These are phyloP conservation scores for Alternaria brassicicola DNA, from an alignment of 2,329 filamentous ascomycete genomes.

Conservation along the genomic window DNA sequence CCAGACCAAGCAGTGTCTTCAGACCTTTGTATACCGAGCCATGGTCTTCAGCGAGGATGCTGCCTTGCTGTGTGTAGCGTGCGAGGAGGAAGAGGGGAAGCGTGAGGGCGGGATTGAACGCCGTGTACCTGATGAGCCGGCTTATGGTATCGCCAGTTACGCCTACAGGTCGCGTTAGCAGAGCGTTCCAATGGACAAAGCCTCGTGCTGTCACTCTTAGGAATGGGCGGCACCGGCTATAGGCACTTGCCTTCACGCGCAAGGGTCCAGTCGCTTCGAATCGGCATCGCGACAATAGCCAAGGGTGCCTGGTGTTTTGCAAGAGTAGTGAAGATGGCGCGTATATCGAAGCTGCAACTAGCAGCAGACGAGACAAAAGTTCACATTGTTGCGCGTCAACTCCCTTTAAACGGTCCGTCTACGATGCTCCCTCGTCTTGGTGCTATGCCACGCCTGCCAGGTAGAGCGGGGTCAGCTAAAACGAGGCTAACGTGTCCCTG, in stretches of 20 bases:
- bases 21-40: conserved; percentile 62
- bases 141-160: conserved; percentile 62
- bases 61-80: conserved; percentile 67
- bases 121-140: conserved; percentile 63
- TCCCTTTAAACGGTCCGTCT: conserved; percentile 5
- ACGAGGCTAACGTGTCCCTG: conserved; percentile 2
- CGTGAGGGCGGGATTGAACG: conserved; percentile 68
- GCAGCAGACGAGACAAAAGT: not conserved
- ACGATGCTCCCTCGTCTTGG: not conserved
- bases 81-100: conserved; percentile 68
- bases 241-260: conserved; percentile 46
- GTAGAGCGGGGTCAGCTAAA: not conserved
- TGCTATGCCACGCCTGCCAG: not conserved
- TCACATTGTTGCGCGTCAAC: not conserved
- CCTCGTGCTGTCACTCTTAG: not conserved
- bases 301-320: not conserved
- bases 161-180: conserved; percentile 26
- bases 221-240: not conserved
- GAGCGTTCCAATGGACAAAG: not conserved
- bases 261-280: conserved; percentile 47
- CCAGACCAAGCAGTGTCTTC: conserved; percentile 60
- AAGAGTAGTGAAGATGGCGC: not conserved
- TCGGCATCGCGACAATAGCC: conserved; percentile 37
- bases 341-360: not conserved
- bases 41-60: conserved; percentile 55